These are phyloP conservation scores for Helotiales sp. DNA, from an alignment of 2,329 filamentous ascomycete species.

Conservation along the genomic window DNA sequence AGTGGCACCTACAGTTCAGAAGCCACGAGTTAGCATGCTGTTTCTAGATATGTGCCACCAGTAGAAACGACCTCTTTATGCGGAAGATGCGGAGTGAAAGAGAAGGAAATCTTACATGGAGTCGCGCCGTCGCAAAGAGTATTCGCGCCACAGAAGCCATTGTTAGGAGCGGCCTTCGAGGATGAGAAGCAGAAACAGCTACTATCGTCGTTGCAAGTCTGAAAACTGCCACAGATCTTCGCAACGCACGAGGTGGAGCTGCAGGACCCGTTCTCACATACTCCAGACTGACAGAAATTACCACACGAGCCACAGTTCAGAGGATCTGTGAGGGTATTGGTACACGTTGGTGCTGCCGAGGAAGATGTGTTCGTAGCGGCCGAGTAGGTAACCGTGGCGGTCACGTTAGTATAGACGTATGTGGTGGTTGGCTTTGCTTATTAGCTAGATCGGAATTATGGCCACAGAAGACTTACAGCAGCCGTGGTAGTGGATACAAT, in stretches of 20 bases:
- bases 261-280: conserved; percentile 4
- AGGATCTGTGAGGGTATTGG: conserved; percentile 1
- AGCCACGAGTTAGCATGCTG: background rate
- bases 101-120: background rate
- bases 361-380: background rate
- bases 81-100: too few relatives aligned
- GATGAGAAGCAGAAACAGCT: conserved; percentile 5
- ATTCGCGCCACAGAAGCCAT: conserved; percentile 3
- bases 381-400: conserved; percentile 5
- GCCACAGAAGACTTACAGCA: background rate
- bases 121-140: background rate
- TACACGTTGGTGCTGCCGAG: background rate
- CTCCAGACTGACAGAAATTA: background rate
- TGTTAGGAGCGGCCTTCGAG: background rate
- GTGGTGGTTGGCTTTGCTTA: background rate
- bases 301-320: conserved; percentile 5
- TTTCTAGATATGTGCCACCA: background rate
- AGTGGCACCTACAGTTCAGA: background rate
- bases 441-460: too few relatives aligned
- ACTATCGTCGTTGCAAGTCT: background rate
- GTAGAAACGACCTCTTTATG: too few relatives aligned
- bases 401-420: conserved; percentile 9
- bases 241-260: background rate
- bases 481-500: conserved; percentile 14
- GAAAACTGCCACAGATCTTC: background rate